Percentiles rank a stretch among this genome's conserved stretches.
These are phyloP conservation scores for Lobulomyces angularis DNA, from an alignment of 192 early-diverging fungal genomes.

Conservation along the genomic window DNA sequence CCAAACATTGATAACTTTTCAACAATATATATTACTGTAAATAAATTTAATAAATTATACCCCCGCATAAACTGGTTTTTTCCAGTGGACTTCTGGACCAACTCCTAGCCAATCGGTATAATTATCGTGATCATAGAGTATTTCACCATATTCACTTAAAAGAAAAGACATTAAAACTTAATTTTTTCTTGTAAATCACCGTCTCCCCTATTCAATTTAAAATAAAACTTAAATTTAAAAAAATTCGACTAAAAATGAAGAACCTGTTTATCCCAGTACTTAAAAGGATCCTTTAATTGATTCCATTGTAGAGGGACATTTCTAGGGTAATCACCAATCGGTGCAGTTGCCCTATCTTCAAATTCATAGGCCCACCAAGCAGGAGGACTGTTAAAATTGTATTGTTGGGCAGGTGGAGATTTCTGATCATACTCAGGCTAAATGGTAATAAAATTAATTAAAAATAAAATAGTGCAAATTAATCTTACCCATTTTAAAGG, in stretches of 20 bases:
- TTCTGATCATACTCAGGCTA: slow-evolving; percentile 40
- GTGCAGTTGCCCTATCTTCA: slow-evolving; percentile 13
- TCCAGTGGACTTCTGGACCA: slow-evolving; percentile 19
- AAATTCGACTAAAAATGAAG: too few relatives aligned
- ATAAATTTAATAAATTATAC: too few relatives aligned
- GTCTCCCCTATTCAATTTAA: too few relatives aligned
- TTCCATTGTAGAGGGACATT: slow-evolving; percentile 24
- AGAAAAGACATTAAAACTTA: too few relatives aligned
- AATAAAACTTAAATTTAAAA: too few relatives aligned
- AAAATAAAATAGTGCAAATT: too few relatives aligned
- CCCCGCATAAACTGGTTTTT: slow-evolving; percentile 9
- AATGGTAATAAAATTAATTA: too few relatives aligned
- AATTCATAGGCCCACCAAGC: slow-evolving; percentile 8
- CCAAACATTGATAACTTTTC: too few relatives aligned
- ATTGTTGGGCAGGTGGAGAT: slow-evolving; percentile 4
- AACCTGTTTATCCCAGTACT: slow-evolving; percentile 46
- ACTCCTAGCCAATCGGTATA: slow-evolving; percentile 27
- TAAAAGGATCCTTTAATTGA: slow-evolving; percentile 29
- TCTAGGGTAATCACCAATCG: slow-evolving; percentile 39
- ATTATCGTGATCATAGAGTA: slow-evolving; percentile 28
- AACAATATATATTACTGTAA: too few relatives aligned
- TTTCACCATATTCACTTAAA: slow-evolving; percentile 38
- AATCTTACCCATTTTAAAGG: slow-evolving; percentile 28
- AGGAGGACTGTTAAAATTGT: slow-evolving; percentile 11
- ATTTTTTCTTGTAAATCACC: too few relatives aligned